These are phyloP conservation scores for Plasmodium knowlesi DNA, from an alignment of 169 alveolate genomes.

Conservation along the genomic window DNA sequence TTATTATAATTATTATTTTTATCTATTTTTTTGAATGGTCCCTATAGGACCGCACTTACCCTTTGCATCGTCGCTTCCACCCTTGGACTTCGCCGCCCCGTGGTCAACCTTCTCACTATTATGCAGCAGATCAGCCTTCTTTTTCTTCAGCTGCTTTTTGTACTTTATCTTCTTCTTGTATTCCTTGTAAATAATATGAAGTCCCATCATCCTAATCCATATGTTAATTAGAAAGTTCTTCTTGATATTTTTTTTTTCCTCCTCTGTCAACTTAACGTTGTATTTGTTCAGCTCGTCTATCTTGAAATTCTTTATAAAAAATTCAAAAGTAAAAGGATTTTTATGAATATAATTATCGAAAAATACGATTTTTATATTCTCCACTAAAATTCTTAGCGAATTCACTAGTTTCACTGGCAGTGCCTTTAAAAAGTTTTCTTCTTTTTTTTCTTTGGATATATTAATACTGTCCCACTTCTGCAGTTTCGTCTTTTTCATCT, in stretches of 20 bases:
- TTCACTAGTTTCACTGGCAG: constrained; percentile 83
- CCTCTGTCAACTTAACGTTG: constrained; percentile 59
- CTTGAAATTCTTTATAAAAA: constrained; percentile 61
- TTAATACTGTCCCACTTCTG: constrained; percentile 63
- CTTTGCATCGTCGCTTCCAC: neutral
- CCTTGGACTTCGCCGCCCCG: neutral
- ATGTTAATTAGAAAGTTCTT: constrained; percentile 73
- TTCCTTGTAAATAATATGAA: constrained; percentile 69
- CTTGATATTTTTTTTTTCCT: constrained; percentile 73
- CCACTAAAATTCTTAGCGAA: constrained; percentile 80
- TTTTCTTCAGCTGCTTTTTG: constrained; percentile 27
- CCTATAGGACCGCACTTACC: neutral
- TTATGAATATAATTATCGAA: constrained; percentile 85
- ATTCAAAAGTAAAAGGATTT: constrained; percentile 84
- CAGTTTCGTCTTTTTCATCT: constrained; percentile 29
- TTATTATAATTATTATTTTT: neutral
- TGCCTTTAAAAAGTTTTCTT: constrained; percentile 79
- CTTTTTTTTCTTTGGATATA: constrained; percentile 74
- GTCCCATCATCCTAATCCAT: constrained; percentile 79
- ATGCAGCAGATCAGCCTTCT: neutral
- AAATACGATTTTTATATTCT: constrained; percentile 80
- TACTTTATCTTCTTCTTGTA: constrained; percentile 30
- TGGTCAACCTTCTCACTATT: neutral
- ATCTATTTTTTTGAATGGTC: neutral
- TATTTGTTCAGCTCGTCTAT: constrained; percentile 66